Base-by-base conservation (phyloP, 2,329 filamentous ascomycete genomes). In the Fusarium redolens region DNA sequence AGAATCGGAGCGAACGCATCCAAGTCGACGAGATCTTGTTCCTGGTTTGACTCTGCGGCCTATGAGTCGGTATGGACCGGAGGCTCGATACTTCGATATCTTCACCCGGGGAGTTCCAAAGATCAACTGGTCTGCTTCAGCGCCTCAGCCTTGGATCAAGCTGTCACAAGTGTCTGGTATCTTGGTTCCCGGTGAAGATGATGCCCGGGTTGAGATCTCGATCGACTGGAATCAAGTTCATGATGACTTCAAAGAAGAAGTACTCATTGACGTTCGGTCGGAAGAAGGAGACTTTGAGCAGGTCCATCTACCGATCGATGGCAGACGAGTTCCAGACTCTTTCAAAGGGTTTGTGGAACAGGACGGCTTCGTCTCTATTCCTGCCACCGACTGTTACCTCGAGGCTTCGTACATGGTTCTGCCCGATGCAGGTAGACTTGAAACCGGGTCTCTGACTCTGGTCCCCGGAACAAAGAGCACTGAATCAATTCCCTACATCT, bases 281-380 rank as follows among this genome's bases (percentile, higher is more conserved):
- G 79, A 80, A 72, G 77, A 77, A 17, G 78, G 77, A 0, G 80
- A 82, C 59, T 78, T 84, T 65, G 85, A 85, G 65, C 75, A 84
- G 5, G 81, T 92, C 4, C 85, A 89, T 64, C 82, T 92, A 0
- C 89, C 90, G 0, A 82, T 91, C 44, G 82, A 85, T 61, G 83
- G 86, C n/a, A 85, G 85, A 17, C 77, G 78, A 3, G 78, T 87
- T 1, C 86, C 89, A 0, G 75, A 80, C 2, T 82, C 81, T 35
- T 92, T 91, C 80, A n/a, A 15, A 25, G 90, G 90, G 8, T 92
- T 91, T 69, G 85, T 92, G 41, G 91, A 93, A 78, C 86, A 86
- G 0, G 87, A 90, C 68, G 81, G 82, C 25, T 83, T 85, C 55
- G 81, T 90, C 18, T 75, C 72, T 0, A 77, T 76, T 8, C 70